Conservation (phyloP, 371 early-diverging fungal genomes). For the Fennellomyces sp. region DNA sequence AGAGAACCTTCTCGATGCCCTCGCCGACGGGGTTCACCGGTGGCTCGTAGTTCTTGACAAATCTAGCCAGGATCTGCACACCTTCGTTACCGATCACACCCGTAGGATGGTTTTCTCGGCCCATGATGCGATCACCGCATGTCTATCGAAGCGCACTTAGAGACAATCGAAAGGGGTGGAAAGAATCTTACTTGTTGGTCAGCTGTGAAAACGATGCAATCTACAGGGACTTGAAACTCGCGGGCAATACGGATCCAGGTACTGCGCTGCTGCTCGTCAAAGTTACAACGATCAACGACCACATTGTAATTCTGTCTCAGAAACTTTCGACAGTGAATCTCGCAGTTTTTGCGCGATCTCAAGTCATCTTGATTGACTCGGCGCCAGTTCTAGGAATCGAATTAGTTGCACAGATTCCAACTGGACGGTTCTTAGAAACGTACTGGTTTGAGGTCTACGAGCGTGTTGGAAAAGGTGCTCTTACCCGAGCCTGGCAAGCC, state of each 20-base stretch:
- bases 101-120: constrained; percentile 70
- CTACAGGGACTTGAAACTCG: constrained; percentile 57
- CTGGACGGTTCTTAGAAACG: not conserved
- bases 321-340: constrained; percentile 34
- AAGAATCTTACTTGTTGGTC: constrained; percentile 38
- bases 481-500: constrained; percentile 77
- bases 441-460: constrained; percentile 24
- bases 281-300: constrained; percentile 80
- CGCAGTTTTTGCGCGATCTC: constrained; percentile 68
- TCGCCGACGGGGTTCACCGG: constrained; percentile 57
- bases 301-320: constrained; percentile 59
- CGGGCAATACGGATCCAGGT: constrained; percentile 71
- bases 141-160: constrained; percentile 25
- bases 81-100: constrained; percentile 72
- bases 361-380: constrained; percentile 75
- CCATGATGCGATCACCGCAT: constrained; percentile 64
- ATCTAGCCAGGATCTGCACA: constrained; percentile 58
- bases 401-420: not conserved
- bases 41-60: constrained; percentile 60
- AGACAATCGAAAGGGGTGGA: not conserved
- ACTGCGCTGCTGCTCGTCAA: constrained; percentile 72
- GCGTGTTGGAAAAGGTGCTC: constrained; percentile 63
- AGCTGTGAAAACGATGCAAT: constrained; percentile 74
- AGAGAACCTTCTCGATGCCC: constrained; percentile 62
- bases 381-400: constrained; percentile 19